Evolutionary conservation across 768 basidiomycete genomes (phyloP).

Genomic region (Chiua virens): DNA sequence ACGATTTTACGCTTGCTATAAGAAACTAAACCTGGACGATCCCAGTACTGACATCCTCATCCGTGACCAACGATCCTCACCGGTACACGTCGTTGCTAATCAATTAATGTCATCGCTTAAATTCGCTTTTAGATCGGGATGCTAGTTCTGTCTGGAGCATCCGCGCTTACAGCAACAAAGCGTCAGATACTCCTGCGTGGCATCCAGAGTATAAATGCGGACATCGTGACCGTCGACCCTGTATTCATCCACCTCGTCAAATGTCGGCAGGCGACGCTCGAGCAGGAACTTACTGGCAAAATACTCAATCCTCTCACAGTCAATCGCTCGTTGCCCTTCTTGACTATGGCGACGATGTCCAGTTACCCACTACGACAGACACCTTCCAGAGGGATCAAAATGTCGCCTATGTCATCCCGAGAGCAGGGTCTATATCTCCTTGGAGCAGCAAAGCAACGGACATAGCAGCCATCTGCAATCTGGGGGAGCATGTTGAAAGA

Average conservation of each 20-base stretch:
- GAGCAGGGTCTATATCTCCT: slow-evolving; percentile 91
- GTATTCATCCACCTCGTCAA: slow-evolving; percentile 87
- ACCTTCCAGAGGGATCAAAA: slow-evolving; percentile 36
- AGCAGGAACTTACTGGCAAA: slow-evolving; percentile 49
- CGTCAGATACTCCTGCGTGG: slow-evolving; percentile 61
- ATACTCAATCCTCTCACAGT: slow-evolving; percentile 44
- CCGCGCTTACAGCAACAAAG: slow-evolving; percentile 70
- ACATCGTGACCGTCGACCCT: slow-evolving; percentile 71
- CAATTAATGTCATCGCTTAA: not conserved
- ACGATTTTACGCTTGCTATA: too few relatives aligned
- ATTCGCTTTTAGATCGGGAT: slow-evolving; percentile 40
- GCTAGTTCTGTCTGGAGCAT: slow-evolving; percentile 78
- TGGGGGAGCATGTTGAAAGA: slow-evolving; percentile 68
- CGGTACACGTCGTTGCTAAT: slow-evolving; percentile 9
- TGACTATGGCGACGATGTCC: slow-evolving; percentile 79
- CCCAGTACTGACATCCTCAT: too few relatives aligned
- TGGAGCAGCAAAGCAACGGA: slow-evolving; percentile 99
- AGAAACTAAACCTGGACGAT: too few relatives aligned
- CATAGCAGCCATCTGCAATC: slow-evolving; percentile 84
- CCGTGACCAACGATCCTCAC: slow-evolving; percentile 1
- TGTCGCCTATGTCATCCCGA: slow-evolving; percentile 73
- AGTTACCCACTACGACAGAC: slow-evolving; percentile 43
- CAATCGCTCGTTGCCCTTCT: slow-evolving; percentile 68
- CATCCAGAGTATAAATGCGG: slow-evolving; percentile 52
- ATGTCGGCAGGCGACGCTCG: slow-evolving; percentile 41